phyloP scores from a whole-genome alignment of 1,284 basidiomycete species.

The Porogramme epimiltina region DNA sequence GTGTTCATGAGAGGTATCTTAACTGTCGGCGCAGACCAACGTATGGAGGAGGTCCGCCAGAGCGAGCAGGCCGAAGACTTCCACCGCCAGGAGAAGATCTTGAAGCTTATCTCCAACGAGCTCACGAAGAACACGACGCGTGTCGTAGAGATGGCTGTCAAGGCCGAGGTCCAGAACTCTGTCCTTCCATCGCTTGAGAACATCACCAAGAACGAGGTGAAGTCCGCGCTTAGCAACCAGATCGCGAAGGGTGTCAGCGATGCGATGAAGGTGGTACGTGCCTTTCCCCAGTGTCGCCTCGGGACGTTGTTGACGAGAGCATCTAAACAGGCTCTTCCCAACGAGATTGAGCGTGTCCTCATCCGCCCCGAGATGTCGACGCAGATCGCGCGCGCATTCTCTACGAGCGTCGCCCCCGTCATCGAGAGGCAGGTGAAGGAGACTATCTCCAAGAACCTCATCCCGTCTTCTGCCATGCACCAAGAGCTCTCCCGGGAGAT shows the following conservation, averaged over 20 bases:
- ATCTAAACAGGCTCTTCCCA: constrained; percentile 61
- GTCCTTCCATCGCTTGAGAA: constrained; percentile 78
- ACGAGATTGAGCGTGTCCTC: constrained; percentile 76
- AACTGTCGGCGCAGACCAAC: constrained; percentile 58
- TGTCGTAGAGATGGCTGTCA: constrained; percentile 83
- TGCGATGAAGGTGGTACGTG: constrained; percentile 64
- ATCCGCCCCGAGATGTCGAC: constrained; percentile 73
- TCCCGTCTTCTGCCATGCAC: constrained; percentile 73
- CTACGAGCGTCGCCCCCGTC: constrained; percentile 65
- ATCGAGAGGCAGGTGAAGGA: constrained; percentile 83
- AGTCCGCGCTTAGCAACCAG: constrained; percentile 72
- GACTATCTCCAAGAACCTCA: constrained; percentile 66
- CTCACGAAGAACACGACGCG: constrained; percentile 82
- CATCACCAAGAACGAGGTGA: constrained; percentile 79
- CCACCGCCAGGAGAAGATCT: constrained; percentile 79
- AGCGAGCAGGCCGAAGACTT: constrained; percentile 79
- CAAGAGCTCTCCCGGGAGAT: constrained; percentile 77
- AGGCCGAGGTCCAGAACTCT: constrained; percentile 76
- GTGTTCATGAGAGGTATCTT: background rate
- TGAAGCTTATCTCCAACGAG: constrained; percentile 83
- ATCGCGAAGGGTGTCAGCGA: constrained; percentile 72
- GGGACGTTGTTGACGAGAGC: background rate
- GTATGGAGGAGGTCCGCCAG: constrained; percentile 75
- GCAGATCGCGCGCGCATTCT: constrained; percentile 73
- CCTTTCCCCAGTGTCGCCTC: background rate